These are phyloP conservation scores for Rhodotorula sp. DNA, from an alignment of 1,284 basidiomycete genomes.

Conservation along the genomic window DNA sequence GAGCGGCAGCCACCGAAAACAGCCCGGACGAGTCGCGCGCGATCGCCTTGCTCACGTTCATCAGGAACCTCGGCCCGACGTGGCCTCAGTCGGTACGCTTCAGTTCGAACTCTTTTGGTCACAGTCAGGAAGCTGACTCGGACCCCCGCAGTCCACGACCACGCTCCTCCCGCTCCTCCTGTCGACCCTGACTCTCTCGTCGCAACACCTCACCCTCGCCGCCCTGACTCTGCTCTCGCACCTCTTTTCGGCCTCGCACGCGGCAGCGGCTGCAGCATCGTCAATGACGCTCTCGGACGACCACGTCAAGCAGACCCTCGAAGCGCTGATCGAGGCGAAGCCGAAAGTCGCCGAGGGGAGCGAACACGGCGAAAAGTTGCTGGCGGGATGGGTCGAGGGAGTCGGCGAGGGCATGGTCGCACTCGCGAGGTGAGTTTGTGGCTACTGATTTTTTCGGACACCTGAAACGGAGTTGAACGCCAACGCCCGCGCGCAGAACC, in stretches of 20 bases:
- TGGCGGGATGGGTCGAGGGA: conserved; percentile 70
- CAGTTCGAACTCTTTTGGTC: background rate
- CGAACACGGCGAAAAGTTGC: conserved; percentile 50
- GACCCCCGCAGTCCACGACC: conserved; percentile 53
- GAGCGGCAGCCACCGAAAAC: conserved; percentile 38
- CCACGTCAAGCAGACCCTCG: conserved; percentile 52
- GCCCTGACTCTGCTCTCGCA: conserved; percentile 41
- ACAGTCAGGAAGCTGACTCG: background rate
- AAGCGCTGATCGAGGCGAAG: conserved; percentile 68
- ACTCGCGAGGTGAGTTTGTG: conserved; percentile 60
- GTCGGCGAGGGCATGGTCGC: conserved; percentile 68
- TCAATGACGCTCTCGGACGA: conserved; percentile 17
- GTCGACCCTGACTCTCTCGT: conserved; percentile 48
- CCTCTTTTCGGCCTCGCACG: conserved; percentile 39
- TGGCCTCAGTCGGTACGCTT: conserved; percentile 61
- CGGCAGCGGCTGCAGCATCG: conserved; percentile 8
- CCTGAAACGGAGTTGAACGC: background rate
- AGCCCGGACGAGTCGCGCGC: conserved; percentile 62
- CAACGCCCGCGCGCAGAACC: conserved; percentile 12
- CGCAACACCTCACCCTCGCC: conserved; percentile 38
- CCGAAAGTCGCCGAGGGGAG: conserved; percentile 59
- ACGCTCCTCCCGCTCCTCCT: conserved; percentile 68
- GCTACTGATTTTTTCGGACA: conserved; percentile 26
- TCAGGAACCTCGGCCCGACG: conserved; percentile 61
- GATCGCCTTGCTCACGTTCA: conserved; percentile 74